A percentile compares a stretch with the other conserved stretches of the same genome.
Conservation (phyloP, 805 yeast species). For the Sporopachydermia lactativora region DNA sequence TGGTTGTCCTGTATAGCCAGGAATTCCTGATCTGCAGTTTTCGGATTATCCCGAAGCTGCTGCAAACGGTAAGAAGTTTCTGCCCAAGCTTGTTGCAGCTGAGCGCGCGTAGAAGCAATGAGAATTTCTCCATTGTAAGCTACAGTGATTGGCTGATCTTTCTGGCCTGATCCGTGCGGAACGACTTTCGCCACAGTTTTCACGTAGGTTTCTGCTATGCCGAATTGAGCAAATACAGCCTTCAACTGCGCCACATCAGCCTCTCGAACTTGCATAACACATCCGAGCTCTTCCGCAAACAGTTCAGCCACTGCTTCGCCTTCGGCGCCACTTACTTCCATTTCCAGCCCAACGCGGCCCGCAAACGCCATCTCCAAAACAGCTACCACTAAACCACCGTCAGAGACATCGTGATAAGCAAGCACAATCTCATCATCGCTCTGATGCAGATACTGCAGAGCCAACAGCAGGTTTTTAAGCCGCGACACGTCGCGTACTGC, state of each 20-base stretch:
- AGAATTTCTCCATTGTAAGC: slow-evolving; percentile 31
- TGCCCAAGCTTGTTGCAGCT: slow-evolving; percentile 74
- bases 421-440: slow-evolving; percentile 39
- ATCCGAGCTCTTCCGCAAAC: slow-evolving; percentile 92
- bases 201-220: slow-evolving; percentile 40
- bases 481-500: slow-evolving; percentile 55
- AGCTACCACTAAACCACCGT: slow-evolving; percentile 87
- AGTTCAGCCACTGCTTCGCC: slow-evolving; percentile 39
- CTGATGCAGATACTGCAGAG: slow-evolving; percentile 62
- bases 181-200: slow-evolving; percentile 49
- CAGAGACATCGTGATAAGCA: slow-evolving; percentile 92
- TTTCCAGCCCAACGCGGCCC: slow-evolving; percentile 70
- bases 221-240: slow-evolving; percentile 38
- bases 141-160: slow-evolving; percentile 38
- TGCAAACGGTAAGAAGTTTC: slow-evolving; percentile 84
- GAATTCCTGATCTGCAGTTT: slow-evolving; percentile 77
- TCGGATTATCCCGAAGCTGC: slow-evolving; percentile 87
- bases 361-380: slow-evolving; percentile 95
- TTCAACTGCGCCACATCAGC: slow-evolving; percentile 41
- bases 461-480: slow-evolving; percentile 55
- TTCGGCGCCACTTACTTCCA: slow-evolving; percentile 26
- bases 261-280: slow-evolving; percentile 74
- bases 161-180: slow-evolving; percentile 20
- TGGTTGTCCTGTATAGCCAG: slow-evolving; percentile 57
- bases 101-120: slow-evolving; percentile 43